Base-by-base conservation (phyloP, 1,284 basidiomycete species). In the Cerioporus squamosus region DNA sequence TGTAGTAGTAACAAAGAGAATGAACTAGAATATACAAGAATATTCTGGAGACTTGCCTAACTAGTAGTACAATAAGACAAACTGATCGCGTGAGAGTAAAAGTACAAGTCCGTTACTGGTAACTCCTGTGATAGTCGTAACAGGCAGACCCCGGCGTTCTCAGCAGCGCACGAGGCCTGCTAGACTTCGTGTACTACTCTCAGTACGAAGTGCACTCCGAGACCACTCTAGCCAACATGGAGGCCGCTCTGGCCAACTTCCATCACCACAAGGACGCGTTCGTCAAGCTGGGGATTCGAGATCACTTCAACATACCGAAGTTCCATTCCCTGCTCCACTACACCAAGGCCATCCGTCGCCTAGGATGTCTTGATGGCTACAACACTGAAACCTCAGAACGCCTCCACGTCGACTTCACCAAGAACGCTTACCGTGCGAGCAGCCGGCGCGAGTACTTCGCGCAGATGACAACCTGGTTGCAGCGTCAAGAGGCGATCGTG, bases 281-380 rank as follows among this genome's bases (percentile, higher is more conserved):
- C 53, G 24, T 67, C 5, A 33, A 60, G 2, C 45, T 59, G 1
- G 63, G 60, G 0, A 53, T 68, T 1, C 61, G 67, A 2, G 8
- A 56, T 2, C 60, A 74, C 33, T 73, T 76, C 64, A 71, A 73
- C 40, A 66, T 74, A 12, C 69, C 71, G 0, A 74, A 74, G 51
- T 23, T 73, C 2, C 69, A 72, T 48, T 47, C 62, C 0, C 56
- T 72, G 10, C 15, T 51, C 1, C 70, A 73, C 53, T 72, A 74
- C 45, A 9, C 65, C 15, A 31, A 59, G 1, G 12, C 60, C 3
- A 73, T 72, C 33, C 12, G 24, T 1, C 45, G 46, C 0, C 55
- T 47, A 15, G 72, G 71, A 0, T 42, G 55, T 7, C 14, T 50
- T 6, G 67, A 70, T 44, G 63, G 65, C 10, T 71, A 52, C 60